These are phyloP conservation scores for button mushroom (Agaricus bisporus) DNA, from an alignment of 768 basidiomycete species.

Conservation along the genomic window DNA sequence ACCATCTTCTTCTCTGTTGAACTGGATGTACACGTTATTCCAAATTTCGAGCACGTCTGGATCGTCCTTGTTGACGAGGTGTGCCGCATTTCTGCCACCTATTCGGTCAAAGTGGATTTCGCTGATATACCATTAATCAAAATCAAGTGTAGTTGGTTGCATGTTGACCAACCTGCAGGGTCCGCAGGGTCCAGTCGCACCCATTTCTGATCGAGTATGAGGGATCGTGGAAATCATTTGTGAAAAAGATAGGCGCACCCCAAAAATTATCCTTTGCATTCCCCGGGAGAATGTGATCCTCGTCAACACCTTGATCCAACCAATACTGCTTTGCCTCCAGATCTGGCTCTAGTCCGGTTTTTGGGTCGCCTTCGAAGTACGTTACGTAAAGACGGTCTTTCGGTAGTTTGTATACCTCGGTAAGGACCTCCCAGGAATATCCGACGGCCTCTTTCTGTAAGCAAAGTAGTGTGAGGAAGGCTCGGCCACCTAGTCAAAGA, in stretches of 20 bases:
- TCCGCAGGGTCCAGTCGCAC: constrained; percentile 95
- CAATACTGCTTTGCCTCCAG: constrained; percentile 83
- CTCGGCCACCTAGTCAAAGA: background rate
- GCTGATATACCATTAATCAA: constrained; percentile 29
- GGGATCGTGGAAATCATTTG: background rate
- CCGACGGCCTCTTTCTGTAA: constrained; percentile 83
- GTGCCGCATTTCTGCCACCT: constrained; percentile 92
- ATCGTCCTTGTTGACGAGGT: constrained; percentile 93
- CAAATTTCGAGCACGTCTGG: constrained; percentile 97
- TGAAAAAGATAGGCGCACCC: constrained; percentile 49
- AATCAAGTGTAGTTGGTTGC: background rate
- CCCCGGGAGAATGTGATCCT: constrained; percentile 88
- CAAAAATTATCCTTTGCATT: constrained; percentile 99
- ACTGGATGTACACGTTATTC: constrained; percentile 99
- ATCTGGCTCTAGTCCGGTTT: constrained; percentile 81
- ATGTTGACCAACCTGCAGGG: constrained; percentile 69
- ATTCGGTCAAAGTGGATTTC: constrained; percentile 98
- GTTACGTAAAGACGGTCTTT: constrained; percentile 93
- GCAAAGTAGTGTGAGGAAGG: constrained; percentile 9
- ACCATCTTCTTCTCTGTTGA: constrained; percentile 90
- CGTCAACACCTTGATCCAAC: constrained; percentile 82
- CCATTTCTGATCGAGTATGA: constrained; percentile 73
- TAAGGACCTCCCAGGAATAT: constrained; percentile 94
- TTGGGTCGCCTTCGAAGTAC: constrained; percentile 94
- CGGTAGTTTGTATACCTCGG: constrained; percentile 80